Base-by-base conservation (phyloP, 140 eudicot species). In the Flaveria floridana region DNA sequence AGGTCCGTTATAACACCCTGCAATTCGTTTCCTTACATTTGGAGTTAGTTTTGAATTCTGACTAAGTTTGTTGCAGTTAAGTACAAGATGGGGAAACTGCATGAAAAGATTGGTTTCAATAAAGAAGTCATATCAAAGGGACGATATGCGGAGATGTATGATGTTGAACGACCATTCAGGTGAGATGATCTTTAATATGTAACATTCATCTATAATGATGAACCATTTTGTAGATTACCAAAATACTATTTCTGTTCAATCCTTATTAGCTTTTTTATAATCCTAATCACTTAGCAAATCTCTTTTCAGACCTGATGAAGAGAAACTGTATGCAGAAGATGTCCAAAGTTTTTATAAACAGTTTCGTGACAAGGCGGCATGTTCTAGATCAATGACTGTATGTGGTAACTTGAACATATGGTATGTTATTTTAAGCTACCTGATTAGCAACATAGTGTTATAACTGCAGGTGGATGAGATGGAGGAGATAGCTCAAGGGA, bases 401-500 rank as follows among this genome's bases (percentile, higher is more conserved):
- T 18, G 77, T 65, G 71, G 53, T 75, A 44, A 52, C 56, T 59
- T 14, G 30, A 65, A 10, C 23, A 44, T 15, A 25, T 69, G 30
- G 7, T 75, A 65, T 6, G 23, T 0, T 6, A 6, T 62, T 10
- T 25, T 66, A 7, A 30, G 20, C 34, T 73, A 46, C 58, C 16
- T 5, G n/a, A 65, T 44, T 80, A 62, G 12, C 78, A 79, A 51
- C 13, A 13, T 64, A 16, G 52, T 73, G 25, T 57, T 28, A 47
- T 41, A 65, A 13, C 28, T 65, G 56, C 77, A 92, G 98, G 88
- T 86, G 65, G 96, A 89, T 14, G 62, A 87, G 74, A 92, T 92
- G 96, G 98, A 92, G 80, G 98, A 92, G 86, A 81, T 87, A 20
- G 98, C 98, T 48, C 98, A 92, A 87, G 98, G 98, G 23, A 86